Evolutionary conservation across 495 filamentous ascomycete species (phyloP), one percentile per base, ranked within the genome.

Genomic region (Pyrenopolyporus hunteri): DNA sequence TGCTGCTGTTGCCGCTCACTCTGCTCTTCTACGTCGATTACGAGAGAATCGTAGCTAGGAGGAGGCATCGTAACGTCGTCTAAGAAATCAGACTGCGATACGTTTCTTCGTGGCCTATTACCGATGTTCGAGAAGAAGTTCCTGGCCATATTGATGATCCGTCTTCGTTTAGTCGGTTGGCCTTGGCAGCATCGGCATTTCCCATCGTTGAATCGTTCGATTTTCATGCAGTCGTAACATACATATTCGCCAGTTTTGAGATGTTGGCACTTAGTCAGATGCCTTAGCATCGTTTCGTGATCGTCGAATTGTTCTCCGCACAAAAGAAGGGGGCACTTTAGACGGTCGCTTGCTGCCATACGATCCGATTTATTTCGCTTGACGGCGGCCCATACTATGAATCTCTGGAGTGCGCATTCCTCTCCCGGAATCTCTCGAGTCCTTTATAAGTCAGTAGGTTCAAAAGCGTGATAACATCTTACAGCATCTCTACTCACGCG

Each of bases 301-400:
- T 75, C 69, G 23, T 66, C 51, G 57, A 80, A 76, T 4, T 51
- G 73, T 47, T 74, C 66, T 16, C 68, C 70, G 52, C 78, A 80
- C 26, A 67, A 66, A 37, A 77, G 57, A 31, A 80, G 65, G 46
- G 79, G 79, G 54, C 77, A 81, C 54, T 72, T 70, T 14, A 77
- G 63, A 43, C 69, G 69, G 45, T 81, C 75, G 57, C 69, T 68
- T 4, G 67, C 49, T 23, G 67, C 70, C 69, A 78, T 79, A 55
- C 70, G 73, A 43, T 52, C 44, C n/a, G 70, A 76, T 29, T 69
- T 73, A 59, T 80, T 81, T 65, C 78, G 77, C 57, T 79, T 79
- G 36, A 79, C 71, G 35, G 78, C 78, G 32, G 76, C 75, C 78
- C 78, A 81, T 51, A 78, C 76, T 57, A 80, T 78, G 61, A 80